Conservation (phyloP, 768 basidiomycete species). For the Lentinula edodes region DNA sequence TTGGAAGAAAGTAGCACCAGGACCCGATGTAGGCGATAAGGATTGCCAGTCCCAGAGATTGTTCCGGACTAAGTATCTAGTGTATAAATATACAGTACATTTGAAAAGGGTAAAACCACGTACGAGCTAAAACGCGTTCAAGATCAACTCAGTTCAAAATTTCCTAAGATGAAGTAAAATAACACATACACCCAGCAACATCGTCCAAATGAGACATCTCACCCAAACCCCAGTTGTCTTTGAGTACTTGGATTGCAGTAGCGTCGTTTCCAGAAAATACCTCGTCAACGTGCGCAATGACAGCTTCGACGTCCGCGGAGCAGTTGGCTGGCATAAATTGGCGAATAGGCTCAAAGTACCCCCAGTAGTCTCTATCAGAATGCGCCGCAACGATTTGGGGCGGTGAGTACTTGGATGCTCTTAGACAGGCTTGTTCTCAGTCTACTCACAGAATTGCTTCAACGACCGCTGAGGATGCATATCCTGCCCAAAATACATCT, state of each 20-base stretch:
- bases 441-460: conserved; percentile 27
- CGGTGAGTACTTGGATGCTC: too few relatives aligned
- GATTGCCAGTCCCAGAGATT: conserved; percentile 44
- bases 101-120: not conserved
- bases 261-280: conserved; percentile 28
- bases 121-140: conserved; percentile 1
- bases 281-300: conserved; percentile 40
- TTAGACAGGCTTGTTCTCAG: too few relatives aligned
- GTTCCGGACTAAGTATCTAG: conserved; percentile 16
- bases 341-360: conserved; percentile 46
- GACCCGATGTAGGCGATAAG: conserved; percentile 31
- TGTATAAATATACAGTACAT: too few relatives aligned
- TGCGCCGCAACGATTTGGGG: too few relatives aligned
- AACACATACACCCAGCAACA: conserved; percentile 33
- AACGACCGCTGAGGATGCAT: conserved; percentile 38
- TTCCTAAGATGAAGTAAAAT: not conserved
- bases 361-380: conserved; percentile 30
- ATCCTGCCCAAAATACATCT: conserved; percentile 31
- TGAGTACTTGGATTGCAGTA: conserved; percentile 29
- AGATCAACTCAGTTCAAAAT: too few relatives aligned
- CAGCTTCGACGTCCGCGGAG: conserved; percentile 44
- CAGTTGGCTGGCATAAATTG: conserved; percentile 46
- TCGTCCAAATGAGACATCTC: conserved; percentile 38
- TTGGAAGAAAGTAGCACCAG: conserved; percentile 29
- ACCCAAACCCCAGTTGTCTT: conserved; percentile 36